Conservation (phyloP, 305 asterid species). For the Solanum chacoense region DNA sequence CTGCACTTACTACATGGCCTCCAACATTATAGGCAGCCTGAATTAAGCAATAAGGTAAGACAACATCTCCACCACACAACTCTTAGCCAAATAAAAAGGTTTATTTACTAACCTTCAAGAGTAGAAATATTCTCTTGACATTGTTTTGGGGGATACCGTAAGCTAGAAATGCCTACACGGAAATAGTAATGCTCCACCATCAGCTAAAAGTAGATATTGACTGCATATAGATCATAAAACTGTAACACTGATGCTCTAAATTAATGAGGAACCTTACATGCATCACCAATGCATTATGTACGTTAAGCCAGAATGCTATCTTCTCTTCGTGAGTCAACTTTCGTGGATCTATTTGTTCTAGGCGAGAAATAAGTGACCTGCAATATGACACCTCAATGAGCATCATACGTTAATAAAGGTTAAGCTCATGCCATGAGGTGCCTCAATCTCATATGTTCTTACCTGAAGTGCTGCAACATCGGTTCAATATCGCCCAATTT, state of each 20-base stretch:
- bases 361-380: conserved; percentile 77
- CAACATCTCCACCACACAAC: not conserved
- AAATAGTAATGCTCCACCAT: not conserved
- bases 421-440: not conserved
- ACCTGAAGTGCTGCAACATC: conserved; percentile 73
- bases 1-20: conserved; percentile 81
- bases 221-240: not conserved
- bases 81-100: not conserved
- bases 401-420: not conserved
- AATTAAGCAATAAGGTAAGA: conserved; percentile 15
- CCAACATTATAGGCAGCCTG: conserved; percentile 98
- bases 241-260: not conserved
- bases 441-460: not conserved
- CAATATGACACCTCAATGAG: conserved; percentile 7
- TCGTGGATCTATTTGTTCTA: conserved; percentile 73
- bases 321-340: conserved; percentile 85
- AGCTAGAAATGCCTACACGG: conserved; percentile 72
- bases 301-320: conserved; percentile 89
- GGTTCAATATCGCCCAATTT: conserved; percentile 67
- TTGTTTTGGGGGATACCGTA: conserved; percentile 88
- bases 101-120: conserved; percentile 52
- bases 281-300: conserved; percentile 94
- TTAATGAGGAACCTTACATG: conserved; percentile 45
- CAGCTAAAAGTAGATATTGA: not conserved
- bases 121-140: conserved; percentile 71